Conservation (phyloP, 495 filamentous ascomycete genomes). For the Friedmanniomyces simplex region DNA sequence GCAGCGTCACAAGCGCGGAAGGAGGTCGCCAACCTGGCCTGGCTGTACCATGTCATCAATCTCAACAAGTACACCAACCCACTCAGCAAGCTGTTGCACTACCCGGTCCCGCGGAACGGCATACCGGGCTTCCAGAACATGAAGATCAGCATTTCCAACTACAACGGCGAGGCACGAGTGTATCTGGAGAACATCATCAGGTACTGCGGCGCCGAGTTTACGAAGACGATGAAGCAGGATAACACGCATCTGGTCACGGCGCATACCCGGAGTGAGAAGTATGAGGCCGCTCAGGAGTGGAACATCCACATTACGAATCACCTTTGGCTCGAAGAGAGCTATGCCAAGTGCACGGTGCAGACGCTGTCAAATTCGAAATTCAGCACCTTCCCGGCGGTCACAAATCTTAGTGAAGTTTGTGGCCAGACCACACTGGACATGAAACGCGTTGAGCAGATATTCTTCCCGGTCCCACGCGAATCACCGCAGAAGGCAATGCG, state of each 20-base stretch:
- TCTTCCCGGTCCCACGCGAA: slow-evolving; percentile 35
- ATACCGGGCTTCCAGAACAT: slow-evolving; percentile 69
- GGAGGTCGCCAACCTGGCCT: slow-evolving; percentile 81
- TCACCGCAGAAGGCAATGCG: slow-evolving; percentile 5
- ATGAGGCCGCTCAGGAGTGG: slow-evolving; percentile 83
- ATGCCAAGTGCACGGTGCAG: slow-evolving; percentile 70
- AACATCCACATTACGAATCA: slow-evolving; percentile 83
- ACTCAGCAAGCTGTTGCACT: slow-evolving; percentile 70
- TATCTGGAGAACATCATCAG: slow-evolving; percentile 88
- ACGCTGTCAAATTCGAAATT: slow-evolving; percentile 59
- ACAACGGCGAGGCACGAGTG: slow-evolving; percentile 82
- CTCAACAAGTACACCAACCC: slow-evolving; percentile 81
- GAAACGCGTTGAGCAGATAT: slow-evolving; percentile 43
- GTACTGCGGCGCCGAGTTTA: slow-evolving; percentile 74
- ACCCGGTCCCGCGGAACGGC: slow-evolving; percentile 63
- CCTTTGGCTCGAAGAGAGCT: slow-evolving; percentile 95
- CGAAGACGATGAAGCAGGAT: slow-evolving; percentile 67
- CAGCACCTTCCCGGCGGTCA: slow-evolving; percentile 70
- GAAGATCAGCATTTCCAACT: slow-evolving; percentile 85
- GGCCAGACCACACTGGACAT: slow-evolving; percentile 68
- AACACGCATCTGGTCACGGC: slow-evolving; percentile 96
- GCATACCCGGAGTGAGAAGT: slow-evolving; percentile 79
- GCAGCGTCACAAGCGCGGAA: slow-evolving; percentile 63
- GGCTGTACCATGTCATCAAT: slow-evolving; percentile 86
- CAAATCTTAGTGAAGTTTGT: slow-evolving; percentile 85